Base-by-base conservation (phyloP, 192 early-diverging fungal genomes). In the Podila clonocystis region DNA sequence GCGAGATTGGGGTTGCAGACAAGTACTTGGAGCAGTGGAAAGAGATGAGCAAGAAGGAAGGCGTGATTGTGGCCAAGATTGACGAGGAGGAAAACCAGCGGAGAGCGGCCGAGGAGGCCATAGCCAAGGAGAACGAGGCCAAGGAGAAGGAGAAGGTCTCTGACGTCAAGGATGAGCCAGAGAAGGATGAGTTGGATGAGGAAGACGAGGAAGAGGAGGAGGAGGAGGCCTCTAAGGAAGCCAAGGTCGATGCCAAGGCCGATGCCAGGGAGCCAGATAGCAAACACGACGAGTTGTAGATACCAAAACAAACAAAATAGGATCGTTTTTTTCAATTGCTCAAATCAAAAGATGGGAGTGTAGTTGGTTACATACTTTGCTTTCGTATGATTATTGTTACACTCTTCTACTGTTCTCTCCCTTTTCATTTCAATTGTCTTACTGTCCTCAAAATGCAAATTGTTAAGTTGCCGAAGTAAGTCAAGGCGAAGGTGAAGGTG, bases 1-100 rank as follows among this genome's bases (percentile, higher is more conserved):
- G 95, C 82, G 90, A 90, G 82, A 85, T 90, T 24, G 88, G 87
- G 57, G 91, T 94, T 60, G 97, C 97, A 28, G 80, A 93, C 65
- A 84, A 91, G 75, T 88, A 69, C 57, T 17, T 73, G 30, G 38
- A 34, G 15, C 50, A 65, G 33, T 80, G 77, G 77, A 68, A 73
- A 67, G 15, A 34, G 9, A 73, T 73, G 57, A 45, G 24, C 30
- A 28, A 3, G 15, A 48, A 64, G 38, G 77, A 80, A 57, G 50
- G 29, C 15, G 71, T 58, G 38, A 20, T 80, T 31, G 65, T 80
- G 30, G 71, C 59, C 15, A 22, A n/a, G 41, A 72, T 63, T 52
- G 36, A 48, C 9, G 50, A 72, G 52, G 62, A 72, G 69, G 65
- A 59, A 66, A 49, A 50, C 7, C 31, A 59, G 28, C 34, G 33